Percentiles rank a stretch among this genome's conserved stretches.
These are phyloP conservation scores for Clonostachys solani DNA, from an alignment of 2,329 filamentous ascomycete genomes.

Conservation along the genomic window DNA sequence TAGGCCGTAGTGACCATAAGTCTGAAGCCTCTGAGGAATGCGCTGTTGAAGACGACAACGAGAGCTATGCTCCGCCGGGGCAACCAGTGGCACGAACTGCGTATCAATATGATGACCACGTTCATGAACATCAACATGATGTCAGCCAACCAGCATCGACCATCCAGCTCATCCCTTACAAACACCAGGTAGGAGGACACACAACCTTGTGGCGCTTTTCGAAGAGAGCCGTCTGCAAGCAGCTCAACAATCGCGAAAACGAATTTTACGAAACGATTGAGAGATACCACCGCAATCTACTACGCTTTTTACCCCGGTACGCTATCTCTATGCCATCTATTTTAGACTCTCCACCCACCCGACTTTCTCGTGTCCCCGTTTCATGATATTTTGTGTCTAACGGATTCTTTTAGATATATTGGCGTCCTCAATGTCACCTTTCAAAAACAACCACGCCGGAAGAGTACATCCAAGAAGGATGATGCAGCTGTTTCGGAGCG, in stretches of 20 bases:
- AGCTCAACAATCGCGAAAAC: slow-evolving; percentile 96
- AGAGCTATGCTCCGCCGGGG: slow-evolving; percentile 23
- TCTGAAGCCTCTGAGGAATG: slow-evolving; percentile 29
- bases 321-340: slow-evolving; percentile 15
- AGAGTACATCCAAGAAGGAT: slow-evolving; percentile 48
- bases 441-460: slow-evolving; percentile 72
- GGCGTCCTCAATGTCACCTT: slow-evolving; percentile 96
- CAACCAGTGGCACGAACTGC: slow-evolving; percentile 27
- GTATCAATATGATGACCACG: slow-evolving; percentile 39
- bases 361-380: background rate
- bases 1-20: slow-evolving; percentile 20
- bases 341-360: background rate
- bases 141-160: slow-evolving; percentile 70
- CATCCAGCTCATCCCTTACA: slow-evolving; percentile 94
- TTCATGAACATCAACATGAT: slow-evolving; percentile 41
- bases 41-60: slow-evolving; percentile 35
- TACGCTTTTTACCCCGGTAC: slow-evolving; percentile 86
- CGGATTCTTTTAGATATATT: slow-evolving; percentile 66
- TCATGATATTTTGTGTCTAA: background rate
- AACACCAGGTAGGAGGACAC: slow-evolving; percentile 95
- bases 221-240: slow-evolving; percentile 91
- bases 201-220: slow-evolving; percentile 97
- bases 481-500: slow-evolving; percentile 29
- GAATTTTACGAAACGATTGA: slow-evolving; percentile 98
- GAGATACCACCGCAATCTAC: slow-evolving; percentile 79